phyloP scores from a whole-genome alignment of 148 eudicot species.

The Mesembryanthemum crystallinum region DNA sequence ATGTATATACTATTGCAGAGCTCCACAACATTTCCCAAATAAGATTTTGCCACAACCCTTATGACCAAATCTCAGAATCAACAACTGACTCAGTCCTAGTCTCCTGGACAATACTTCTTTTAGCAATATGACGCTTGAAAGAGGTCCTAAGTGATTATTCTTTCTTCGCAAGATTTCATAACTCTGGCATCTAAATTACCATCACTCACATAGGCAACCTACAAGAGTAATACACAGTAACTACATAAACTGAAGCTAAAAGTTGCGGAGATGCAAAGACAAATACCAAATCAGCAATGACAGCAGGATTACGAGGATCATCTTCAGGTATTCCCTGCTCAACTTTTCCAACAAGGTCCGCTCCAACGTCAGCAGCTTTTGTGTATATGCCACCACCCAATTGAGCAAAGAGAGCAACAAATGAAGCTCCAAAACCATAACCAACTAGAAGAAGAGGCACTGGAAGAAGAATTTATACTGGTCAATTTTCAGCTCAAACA shows the following conservation, averaged over 20 bases:
- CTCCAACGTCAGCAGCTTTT: conserved; percentile 99
- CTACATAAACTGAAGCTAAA: neutral
- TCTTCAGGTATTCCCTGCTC: conserved; percentile 99
- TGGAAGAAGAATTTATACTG: conserved; percentile 27
- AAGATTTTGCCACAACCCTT: neutral
- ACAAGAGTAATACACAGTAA: neutral
- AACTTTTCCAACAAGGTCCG: conserved; percentile 98
- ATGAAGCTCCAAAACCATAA: conserved; percentile 99
- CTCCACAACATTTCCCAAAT: neutral
- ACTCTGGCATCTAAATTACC: neutral
- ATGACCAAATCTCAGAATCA: neutral
- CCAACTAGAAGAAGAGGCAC: conserved; percentile 99
- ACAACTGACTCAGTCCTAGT: neutral
- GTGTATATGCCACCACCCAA: conserved; percentile 99
- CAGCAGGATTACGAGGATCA: conserved; percentile 99
- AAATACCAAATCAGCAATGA: conserved; percentile 96
- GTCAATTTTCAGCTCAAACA: neutral
- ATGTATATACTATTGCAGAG: neutral
- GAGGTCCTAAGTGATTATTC: neutral
- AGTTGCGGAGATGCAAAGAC: conserved; percentile 8
- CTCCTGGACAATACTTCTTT: neutral
- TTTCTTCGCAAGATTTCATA: neutral
- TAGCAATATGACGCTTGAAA: neutral
- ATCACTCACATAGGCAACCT: neutral
- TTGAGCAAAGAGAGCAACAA: conserved; percentile 99